Evolutionary conservation across 805 yeast genomes (phyloP).

Genomic region (Candida sithepensis): DNA sequence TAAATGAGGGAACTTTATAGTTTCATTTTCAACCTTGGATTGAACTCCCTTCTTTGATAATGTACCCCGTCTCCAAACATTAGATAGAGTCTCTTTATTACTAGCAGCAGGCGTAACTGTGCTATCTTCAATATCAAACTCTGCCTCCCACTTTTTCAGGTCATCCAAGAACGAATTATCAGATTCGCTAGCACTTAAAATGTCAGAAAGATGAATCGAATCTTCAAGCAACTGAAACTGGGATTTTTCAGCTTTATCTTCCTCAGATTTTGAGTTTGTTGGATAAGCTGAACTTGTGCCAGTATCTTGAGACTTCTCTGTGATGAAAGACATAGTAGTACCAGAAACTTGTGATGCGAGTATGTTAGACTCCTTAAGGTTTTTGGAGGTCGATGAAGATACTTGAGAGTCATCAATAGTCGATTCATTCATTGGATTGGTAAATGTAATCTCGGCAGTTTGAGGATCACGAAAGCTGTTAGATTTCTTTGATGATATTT

Average conservation of each 20-base stretch:
- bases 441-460: slow-evolving; percentile 12
- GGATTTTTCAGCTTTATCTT: background rate
- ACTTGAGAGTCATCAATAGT: slow-evolving; percentile 10
- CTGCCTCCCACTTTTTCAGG: slow-evolving; percentile 33
- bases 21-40: slow-evolving; percentile 11
- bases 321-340: background rate
- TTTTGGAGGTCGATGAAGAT: background rate
- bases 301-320: background rate
- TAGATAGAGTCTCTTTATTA: slow-evolving; percentile 19
- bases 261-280: background rate
- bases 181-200: slow-evolving; percentile 36
- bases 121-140: slow-evolving; percentile 7
- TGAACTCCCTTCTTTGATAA: slow-evolving; percentile 14
- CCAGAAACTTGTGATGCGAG: background rate
- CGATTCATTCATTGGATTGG: slow-evolving; percentile 22
- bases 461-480: background rate
- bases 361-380: background rate
- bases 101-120: slow-evolving; percentile 1
- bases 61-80: slow-evolving; percentile 30
- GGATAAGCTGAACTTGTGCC: background rate
- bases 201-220: slow-evolving; percentile 20
- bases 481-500: background rate
- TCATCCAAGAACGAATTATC: slow-evolving; percentile 43
- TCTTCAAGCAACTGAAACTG: slow-evolving; percentile 1
- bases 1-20: slow-evolving; percentile 16